Conservation (phyloP, 306 rosid species). For the Inga oerstediana region DNA sequence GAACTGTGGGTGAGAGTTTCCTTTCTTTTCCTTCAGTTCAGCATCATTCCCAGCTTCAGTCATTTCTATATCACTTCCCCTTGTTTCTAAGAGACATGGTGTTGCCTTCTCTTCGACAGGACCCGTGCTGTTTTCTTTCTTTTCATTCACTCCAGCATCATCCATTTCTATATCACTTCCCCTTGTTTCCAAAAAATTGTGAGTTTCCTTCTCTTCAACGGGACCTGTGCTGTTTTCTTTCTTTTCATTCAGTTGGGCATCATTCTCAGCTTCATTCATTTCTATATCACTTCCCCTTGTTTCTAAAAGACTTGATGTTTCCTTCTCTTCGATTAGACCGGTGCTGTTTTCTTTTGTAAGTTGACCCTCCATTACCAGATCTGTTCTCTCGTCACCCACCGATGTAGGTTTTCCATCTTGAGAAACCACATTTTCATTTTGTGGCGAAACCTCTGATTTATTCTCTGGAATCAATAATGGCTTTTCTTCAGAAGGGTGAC, state of each 20-base stretch:
- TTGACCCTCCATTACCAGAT: conserved; percentile 40
- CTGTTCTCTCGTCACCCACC: conserved; percentile 34
- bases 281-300: conserved; percentile 28
- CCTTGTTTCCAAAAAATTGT: background rate
- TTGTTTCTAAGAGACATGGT: background rate
- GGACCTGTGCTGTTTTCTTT: conserved; percentile 11
- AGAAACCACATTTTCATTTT: conserved; percentile 16
- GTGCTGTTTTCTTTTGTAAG: conserved; percentile 40
- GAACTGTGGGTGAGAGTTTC: conserved; percentile 42
- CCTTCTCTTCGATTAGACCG: background rate
- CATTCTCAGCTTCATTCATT: conserved; percentile 34
- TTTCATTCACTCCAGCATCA: conserved; percentile 36
- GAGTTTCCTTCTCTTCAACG: background rate
- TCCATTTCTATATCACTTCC: conserved; percentile 35
- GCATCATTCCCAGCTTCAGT: conserved; percentile 32
- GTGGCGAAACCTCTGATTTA: conserved; percentile 19
- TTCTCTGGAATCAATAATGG: conserved; percentile 29
- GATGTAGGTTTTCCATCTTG: conserved; percentile 41
- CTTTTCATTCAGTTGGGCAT: conserved; percentile 39
- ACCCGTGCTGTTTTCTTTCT: conserved; percentile 26
- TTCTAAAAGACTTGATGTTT: background rate
- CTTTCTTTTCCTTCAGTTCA: conserved; percentile 35
- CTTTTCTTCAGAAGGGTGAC: conserved; percentile 34
- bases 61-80: conserved; percentile 33
- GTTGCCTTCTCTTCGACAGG: background rate